Evolutionary conservation across 805 yeast species (phyloP).

Genomic region (Priceomyces haplophilus): DNA sequence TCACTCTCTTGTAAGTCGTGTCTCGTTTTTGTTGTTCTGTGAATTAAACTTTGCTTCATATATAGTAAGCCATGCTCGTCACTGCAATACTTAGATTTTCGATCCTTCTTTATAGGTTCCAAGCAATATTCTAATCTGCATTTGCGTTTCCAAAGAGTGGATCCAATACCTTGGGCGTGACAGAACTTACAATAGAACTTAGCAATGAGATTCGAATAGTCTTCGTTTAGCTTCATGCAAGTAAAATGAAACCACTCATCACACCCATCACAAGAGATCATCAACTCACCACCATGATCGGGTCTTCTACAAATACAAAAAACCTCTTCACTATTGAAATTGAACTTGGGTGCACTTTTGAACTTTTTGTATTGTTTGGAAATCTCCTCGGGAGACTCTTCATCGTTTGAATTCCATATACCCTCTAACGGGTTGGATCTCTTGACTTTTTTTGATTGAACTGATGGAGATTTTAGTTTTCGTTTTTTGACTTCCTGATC

Average conservation of each 20-base stretch:
- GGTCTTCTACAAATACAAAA: slow-evolving; percentile 77
- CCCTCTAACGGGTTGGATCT: neutral
- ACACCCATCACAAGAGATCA: slow-evolving; percentile 95
- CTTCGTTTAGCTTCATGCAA: slow-evolving; percentile 60
- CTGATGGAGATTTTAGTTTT: slow-evolving; percentile 7
- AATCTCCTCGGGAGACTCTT: slow-evolving; percentile 29
- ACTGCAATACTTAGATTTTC: slow-evolving; percentile 67
- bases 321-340: slow-evolving; percentile 56
- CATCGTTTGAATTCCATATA: slow-evolving; percentile 11
- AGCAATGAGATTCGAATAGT: slow-evolving; percentile 54
- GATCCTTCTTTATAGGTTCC: slow-evolving; percentile 45
- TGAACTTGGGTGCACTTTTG: slow-evolving; percentile 36
- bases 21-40: slow-evolving; percentile 8
- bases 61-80: slow-evolving; percentile 63
- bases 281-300: slow-evolving; percentile 70
- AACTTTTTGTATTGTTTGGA: slow-evolving; percentile 38
- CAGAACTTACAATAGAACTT: slow-evolving; percentile 76
- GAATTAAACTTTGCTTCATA: slow-evolving; percentile 28
- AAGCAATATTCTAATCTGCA: slow-evolving; percentile 63
- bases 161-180: slow-evolving; percentile 48
- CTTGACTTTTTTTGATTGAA: slow-evolving; percentile 1
- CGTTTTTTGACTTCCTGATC: slow-evolving; percentile 4
- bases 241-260: slow-evolving; percentile 92
- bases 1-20: slow-evolving; percentile 15
- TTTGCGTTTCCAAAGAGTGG: slow-evolving; percentile 69